A percentile compares a stretch with the other conserved stretches of the same genome.
Evolutionary conservation across 352 stramenopile species (phyloP).

Genomic region (Globisporangium paddicum): DNA sequence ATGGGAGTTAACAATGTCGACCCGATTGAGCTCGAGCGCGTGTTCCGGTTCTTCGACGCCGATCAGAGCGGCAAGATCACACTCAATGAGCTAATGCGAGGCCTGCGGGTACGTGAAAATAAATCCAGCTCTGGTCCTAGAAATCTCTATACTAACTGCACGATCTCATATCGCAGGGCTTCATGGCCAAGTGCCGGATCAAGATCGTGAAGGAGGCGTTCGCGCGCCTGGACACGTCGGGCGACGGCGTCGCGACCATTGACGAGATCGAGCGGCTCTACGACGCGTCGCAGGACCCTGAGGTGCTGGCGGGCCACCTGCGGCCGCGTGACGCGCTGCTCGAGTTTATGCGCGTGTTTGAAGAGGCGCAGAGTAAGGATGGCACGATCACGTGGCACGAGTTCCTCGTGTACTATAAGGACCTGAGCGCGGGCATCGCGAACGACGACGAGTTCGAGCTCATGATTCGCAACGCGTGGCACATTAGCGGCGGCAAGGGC

Average conservation of each 20-base stretch:
- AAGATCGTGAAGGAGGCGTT: constrained; percentile 88
- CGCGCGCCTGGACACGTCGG: constrained; percentile 51
- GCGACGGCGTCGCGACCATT: constrained; percentile 53
- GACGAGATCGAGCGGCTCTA: constrained; percentile 74
- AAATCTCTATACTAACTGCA: neutral
- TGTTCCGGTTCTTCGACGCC: constrained; percentile 77
- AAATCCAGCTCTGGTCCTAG: neutral
- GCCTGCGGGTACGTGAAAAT: constrained; percentile 50
- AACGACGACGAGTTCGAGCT: constrained; percentile 86
- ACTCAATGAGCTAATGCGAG: constrained; percentile 87
- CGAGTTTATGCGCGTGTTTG: constrained; percentile 81
- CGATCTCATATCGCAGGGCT: constrained; percentile 26
- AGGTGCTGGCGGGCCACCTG: constrained; percentile 65
- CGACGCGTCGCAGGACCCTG: constrained; percentile 74
- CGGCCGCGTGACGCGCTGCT: constrained; percentile 60
- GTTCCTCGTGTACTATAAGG: constrained; percentile 90
- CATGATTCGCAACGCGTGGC: constrained; percentile 84
- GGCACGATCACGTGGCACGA: constrained; percentile 74
- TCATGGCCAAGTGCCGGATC: constrained; percentile 75
- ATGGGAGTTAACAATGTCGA: constrained; percentile 37
- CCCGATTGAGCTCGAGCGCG: constrained; percentile 34
- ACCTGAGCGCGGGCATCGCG: constrained; percentile 73
- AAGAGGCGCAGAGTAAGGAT: constrained; percentile 31
- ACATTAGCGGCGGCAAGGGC: constrained; percentile 73
- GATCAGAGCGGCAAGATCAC: constrained; percentile 83